Conservation (phyloP, 768 basidiomycete genomes). For the Panus rudis region DNA sequence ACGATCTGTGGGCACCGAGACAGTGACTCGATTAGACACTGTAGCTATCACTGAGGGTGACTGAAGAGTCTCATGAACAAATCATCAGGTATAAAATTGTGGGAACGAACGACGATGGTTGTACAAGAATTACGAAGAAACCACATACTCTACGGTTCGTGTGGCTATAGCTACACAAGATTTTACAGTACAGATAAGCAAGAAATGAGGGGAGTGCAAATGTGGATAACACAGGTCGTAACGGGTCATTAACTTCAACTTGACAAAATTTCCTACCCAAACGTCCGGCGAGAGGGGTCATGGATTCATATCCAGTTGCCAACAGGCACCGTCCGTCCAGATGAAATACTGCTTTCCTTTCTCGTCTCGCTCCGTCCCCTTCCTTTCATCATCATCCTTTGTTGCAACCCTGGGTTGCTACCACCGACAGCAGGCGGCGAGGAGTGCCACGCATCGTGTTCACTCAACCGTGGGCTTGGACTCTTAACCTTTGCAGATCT, state of each 20-base stretch:
- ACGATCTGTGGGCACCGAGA: slow-evolving; percentile 68
- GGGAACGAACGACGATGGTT: not conserved
- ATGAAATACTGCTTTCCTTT: slow-evolving; percentile 9
- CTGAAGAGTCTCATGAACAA: too few species aligned
- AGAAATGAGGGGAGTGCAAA: too few species aligned
- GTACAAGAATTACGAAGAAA: not conserved
- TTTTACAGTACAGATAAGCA: slow-evolving; percentile 2
- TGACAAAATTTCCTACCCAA: too few species aligned
- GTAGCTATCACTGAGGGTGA: too few species aligned
- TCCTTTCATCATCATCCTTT: slow-evolving; percentile 3
- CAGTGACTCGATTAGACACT: slow-evolving; percentile 11
- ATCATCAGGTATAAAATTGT: too few species aligned
- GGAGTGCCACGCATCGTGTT: too few species aligned
- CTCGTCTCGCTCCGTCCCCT: slow-evolving; percentile 7
- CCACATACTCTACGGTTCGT: too few species aligned
- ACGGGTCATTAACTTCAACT: too few species aligned
- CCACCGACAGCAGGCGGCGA: slow-evolving; percentile 10
- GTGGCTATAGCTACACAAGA: too few species aligned
- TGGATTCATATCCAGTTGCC: slow-evolving; percentile 25
- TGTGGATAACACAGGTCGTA: too few species aligned
- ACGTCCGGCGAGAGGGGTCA: too few species aligned
- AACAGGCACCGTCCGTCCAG: slow-evolving; percentile 10
- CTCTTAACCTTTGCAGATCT: not conserved
- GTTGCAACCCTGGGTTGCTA: not conserved
- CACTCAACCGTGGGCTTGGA: too few species aligned